Base-by-base conservation (phyloP, 1,284 basidiomycete genomes). In the Apiotrichum siamense region DNA sequence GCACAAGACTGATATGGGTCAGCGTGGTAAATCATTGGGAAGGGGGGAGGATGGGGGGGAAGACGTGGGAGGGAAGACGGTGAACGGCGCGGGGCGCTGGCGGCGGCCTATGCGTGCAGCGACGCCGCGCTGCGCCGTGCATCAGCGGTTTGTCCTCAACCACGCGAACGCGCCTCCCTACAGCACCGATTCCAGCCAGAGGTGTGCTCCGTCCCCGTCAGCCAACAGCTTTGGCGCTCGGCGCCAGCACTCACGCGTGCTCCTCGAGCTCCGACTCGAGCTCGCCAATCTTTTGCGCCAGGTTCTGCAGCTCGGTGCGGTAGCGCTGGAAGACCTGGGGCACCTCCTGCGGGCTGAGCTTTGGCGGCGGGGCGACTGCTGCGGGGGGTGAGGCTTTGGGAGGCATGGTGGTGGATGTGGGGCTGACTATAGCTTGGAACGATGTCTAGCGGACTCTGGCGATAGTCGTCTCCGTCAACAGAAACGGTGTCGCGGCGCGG, bases 241-340 rank as follows among this genome's bases (percentile, higher is more conserved):
- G 13, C 26, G 7, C n/a, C 29, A 27, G 13, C 25, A 74, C 75
- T 63, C 47, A 78, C 77, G 72, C 61, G 72, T 97, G 88, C 69
- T 97, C 92, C 57, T 97, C 92, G 23, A 88, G 82, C 68, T 97
- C 92, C 59, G 85, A 81, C 73, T 97, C 92, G 35, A 97, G 79
- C 73, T 97, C 93, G 55, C 87, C 87, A 60, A 96, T 91, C 77
- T 97, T 97, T 56, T 83, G 80, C 25, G 90, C 89, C 31, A 96
- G 75, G 26, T 82, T 80, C 72, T 92, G 88, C 36, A 94, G 76
- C 50, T 94, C 90, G 74, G 79, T 86, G 66, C 90, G 86, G 62
- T 86, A 80, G 50, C 84, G 54, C 55, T 72, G 70, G 49, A 72
- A 72, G n/a, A 64, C 56, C 17, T 58, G 61, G 2, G 66, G 69